These are phyloP conservation scores for Pyricularia pennisetigena DNA, from an alignment of 2,329 filamentous ascomycete species.

Conservation along the genomic window DNA sequence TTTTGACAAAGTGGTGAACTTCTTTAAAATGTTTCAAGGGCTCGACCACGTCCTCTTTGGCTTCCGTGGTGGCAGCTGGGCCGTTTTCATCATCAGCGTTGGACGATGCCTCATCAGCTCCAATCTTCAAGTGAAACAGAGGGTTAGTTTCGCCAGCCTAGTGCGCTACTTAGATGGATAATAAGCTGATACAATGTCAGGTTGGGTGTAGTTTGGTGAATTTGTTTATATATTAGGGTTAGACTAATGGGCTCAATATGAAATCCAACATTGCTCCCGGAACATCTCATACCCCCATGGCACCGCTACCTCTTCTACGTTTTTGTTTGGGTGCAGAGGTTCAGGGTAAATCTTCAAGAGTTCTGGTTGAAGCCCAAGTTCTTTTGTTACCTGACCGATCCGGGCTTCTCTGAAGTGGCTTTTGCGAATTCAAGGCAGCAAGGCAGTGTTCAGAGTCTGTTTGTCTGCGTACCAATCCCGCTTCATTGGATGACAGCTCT, in stretches of 20 bases:
- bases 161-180: neutral
- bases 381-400: conserved; percentile 20
- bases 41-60: conserved; percentile 6
- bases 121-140: conserved; percentile 24
- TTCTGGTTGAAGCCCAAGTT: neutral
- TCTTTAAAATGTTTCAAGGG: neutral
- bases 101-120: conserved; percentile 61
- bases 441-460: conserved; percentile 17
- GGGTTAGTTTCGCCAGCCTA: too few relatives aligned
- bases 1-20: conserved; percentile 23
- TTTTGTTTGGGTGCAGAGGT: neutral
- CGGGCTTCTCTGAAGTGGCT: conserved; percentile 30
- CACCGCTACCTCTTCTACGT: neutral
- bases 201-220: neutral
- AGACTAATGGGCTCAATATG: neutral
- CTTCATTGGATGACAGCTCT: conserved; percentile 18
- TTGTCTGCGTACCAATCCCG: conserved; percentile 36
- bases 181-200: conserved; percentile 37
- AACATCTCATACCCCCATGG: neutral
- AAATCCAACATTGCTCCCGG: neutral
- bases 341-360: neutral
- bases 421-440: conserved; percentile 16
- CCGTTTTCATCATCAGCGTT: conserved; percentile 9
- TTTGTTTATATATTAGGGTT: neutral
- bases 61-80: conserved; percentile 7